A percentile compares a stretch with the other conserved stretches of the same genome.
Conservation (phyloP, 345 rosid genomes). For the Pistacia vera region DNA sequence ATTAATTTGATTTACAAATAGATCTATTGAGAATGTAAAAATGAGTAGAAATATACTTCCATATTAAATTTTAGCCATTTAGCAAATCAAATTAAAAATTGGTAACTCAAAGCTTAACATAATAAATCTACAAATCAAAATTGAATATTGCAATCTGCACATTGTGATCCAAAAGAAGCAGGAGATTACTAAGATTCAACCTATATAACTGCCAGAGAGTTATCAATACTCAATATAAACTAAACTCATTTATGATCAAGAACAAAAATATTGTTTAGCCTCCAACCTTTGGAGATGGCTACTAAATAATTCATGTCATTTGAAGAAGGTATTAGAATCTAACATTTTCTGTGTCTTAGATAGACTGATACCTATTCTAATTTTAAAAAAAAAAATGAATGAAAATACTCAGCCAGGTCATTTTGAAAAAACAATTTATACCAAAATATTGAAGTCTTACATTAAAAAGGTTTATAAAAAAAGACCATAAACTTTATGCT, state of each 20-base stretch:
- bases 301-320: not conserved
- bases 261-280: not conserved
- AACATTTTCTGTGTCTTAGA: not conserved
- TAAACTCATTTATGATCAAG: not conserved
- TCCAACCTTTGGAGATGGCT: not conserved
- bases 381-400: not conserved
- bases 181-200: slow-evolving; percentile 1
- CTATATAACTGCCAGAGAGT: not conserved
- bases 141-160: not conserved
- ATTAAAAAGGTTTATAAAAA: not conserved
- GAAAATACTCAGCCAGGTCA: not conserved
- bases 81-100: not conserved
- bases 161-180: slow-evolving; percentile 3
- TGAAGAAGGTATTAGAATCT: not conserved
- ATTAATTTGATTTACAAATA: slow-evolving; percentile 15
- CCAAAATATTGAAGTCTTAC: not conserved
- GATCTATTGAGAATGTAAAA: not conserved
- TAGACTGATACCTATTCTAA: not conserved
- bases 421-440: slow-evolving; percentile 2
- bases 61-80: not conserved
- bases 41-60: slow-evolving; percentile 3
- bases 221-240: not conserved
- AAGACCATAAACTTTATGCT: slow-evolving; percentile 12
- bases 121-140: not conserved
- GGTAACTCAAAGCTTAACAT: not conserved